Evolutionary conservation across 192 early-diverging fungal genomes (phyloP).

Genomic region (Thamnidium elegans): DNA sequence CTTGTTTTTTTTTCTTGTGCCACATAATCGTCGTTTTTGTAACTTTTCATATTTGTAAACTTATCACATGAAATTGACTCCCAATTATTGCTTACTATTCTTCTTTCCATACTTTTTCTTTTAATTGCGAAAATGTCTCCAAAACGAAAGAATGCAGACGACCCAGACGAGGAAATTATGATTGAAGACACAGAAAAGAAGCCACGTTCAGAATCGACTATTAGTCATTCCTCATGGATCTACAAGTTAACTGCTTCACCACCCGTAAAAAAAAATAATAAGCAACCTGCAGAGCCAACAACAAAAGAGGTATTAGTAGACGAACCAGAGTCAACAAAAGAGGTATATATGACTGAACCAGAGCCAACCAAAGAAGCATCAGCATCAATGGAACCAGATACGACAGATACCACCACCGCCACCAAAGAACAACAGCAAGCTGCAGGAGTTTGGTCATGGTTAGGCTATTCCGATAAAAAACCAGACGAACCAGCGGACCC

Average conservation of each 20-base stretch:
- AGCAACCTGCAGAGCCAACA: not conserved
- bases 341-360: not conserved
- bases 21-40: too few relatives aligned
- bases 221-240: constrained; percentile 11
- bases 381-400: too few relatives aligned
- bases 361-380: not conserved
- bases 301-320: too few relatives aligned
- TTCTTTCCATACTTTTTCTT: not conserved
- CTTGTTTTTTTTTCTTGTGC: too few relatives aligned
- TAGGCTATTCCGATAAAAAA: constrained; percentile 2
- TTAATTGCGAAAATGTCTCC: not conserved
- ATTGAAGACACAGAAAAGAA: not conserved
- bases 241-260: not conserved
- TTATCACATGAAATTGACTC: constrained; percentile 13
- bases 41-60: too few relatives aligned
- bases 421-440: not conserved
- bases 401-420: not conserved
- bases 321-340: too few relatives aligned
- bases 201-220: not conserved
- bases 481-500: not conserved
- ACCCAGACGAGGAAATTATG: too few relatives aligned
- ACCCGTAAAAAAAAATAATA: not conserved
- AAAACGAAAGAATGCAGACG: constrained; percentile 1
- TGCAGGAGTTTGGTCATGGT: constrained; percentile 3
- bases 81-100: too few relatives aligned